Evolutionary conservation across 2,329 filamentous ascomycete species (phyloP), one percentile per base, ranked within the genome.

Genomic region (Sclerotinia minor): DNA sequence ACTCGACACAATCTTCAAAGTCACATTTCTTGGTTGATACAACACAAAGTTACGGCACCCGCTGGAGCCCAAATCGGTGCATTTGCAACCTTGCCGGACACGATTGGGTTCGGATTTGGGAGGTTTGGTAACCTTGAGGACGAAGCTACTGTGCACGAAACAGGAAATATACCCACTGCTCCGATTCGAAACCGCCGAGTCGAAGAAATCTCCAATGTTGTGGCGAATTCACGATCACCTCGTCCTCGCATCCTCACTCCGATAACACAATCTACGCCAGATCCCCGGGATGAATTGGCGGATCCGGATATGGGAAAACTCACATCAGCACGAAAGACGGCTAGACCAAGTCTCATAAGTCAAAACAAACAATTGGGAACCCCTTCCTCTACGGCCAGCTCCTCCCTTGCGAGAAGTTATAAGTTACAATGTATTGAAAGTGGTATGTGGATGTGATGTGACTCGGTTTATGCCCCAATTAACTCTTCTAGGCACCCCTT

Each of bases 11-110:
- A 78, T 71, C 73, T 78, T 53, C 70, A 73, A 69, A 66, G 53
- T 71, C 76, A 78, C 64, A 74, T 77, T 69, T 73, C 75, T 67
- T 78, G 76, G 76, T 73, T 78, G 65, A 72, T 77, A 63, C 71
- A 73, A 53, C 70, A 70, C 64, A 68, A 73, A 72, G 71, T 74
- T 65, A 71, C 71, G 73, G 70, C 71, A 47, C 70, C 73, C 38
- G 70, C 64, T 67, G 67, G 64, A 64, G 69, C 69, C 64, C 67
- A 69, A 57, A 65, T 63, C 26, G 59, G 54, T 64, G 32, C 32
- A 35, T 50, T 61, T 32, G 68, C 65, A 54, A 44, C 21, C 44
- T 38, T 61, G 24, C 53, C 65, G 32, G 60, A 55, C 67, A 63
- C 58, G 29, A 71, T 50, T 29, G 45, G 24, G 24, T 35, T 63